Conservation (phyloP, 176 grass and related monocot species). For the Juncus inflexus region DNA sequence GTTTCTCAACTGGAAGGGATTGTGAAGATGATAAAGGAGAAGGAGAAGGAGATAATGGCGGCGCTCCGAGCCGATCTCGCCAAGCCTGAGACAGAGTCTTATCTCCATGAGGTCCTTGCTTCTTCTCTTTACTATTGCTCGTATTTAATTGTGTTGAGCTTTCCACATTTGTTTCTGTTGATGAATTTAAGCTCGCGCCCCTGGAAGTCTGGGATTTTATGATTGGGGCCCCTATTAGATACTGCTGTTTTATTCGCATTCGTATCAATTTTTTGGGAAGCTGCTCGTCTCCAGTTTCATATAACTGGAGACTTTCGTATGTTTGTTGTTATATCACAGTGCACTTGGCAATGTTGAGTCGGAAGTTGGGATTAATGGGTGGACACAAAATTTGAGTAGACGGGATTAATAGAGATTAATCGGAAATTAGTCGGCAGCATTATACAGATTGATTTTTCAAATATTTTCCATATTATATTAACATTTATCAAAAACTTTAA, state of each 20-base stretch:
- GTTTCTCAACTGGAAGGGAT: slow-evolving; percentile 53
- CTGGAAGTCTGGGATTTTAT: background rate
- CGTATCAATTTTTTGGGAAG: background rate
- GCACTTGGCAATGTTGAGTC: no score
- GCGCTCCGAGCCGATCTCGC: slow-evolving; percentile 68
- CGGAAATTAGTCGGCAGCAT: no score
- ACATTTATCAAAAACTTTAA: no score
- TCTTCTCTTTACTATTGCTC: background rate
- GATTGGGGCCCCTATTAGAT: background rate
- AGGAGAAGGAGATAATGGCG: slow-evolving; percentile 58
- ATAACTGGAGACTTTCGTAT: no score
- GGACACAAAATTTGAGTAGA: no score
- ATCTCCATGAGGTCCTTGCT: slow-evolving; percentile 75
- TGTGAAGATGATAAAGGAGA: slow-evolving; percentile 59
- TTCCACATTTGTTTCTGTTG: no score
- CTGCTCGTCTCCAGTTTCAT: background rate
- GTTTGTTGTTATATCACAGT: no score
- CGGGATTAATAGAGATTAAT: no score
- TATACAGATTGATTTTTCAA: no score
- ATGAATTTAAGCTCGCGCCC: no score
- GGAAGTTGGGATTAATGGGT: no score
- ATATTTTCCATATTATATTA: no score
- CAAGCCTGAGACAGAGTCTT: slow-evolving; percentile 70
- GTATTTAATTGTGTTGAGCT: background rate
- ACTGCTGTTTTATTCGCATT: background rate